Percentiles rank a stretch among this genome's conserved stretches.
Evolutionary conservation across 805 yeast species (phyloP).

Genomic region (Wickerhamiella sergipiensis): DNA sequence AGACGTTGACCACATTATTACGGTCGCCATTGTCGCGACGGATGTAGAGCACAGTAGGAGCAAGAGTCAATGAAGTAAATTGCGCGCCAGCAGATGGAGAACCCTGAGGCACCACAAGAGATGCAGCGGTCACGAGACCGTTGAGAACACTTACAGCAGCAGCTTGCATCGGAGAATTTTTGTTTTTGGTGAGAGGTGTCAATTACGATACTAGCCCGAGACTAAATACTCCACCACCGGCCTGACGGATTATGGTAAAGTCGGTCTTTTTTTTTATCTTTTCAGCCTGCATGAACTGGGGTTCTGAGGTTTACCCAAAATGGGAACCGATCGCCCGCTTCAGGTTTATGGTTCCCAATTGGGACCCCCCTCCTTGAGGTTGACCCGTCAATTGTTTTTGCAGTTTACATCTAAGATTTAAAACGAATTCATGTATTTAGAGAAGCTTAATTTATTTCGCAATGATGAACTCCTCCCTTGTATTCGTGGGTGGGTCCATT

Average conservation of each 20-base stretch:
- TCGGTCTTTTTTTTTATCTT: too few relatives aligned
- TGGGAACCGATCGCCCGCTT: neutral
- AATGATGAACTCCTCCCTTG: too few relatives aligned
- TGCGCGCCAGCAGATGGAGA: neutral
- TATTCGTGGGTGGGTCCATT: too few relatives aligned
- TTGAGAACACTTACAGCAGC: neutral
- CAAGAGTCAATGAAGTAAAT: neutral
- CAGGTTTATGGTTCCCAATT: neutral
- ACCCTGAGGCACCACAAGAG: neutral
- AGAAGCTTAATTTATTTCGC: too few relatives aligned
- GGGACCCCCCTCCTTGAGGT: too few relatives aligned
- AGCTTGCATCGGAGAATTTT: neutral
- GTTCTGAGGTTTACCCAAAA: neutral
- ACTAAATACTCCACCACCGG: neutral
- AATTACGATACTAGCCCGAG: neutral
- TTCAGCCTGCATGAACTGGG: neutral
- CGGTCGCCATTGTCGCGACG: constrained; percentile 38
- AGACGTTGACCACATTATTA: constrained; percentile 36
- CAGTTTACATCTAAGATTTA: too few relatives aligned
- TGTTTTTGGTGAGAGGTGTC: neutral
- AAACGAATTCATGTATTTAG: too few relatives aligned
- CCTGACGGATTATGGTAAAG: neutral
- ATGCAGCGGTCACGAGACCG: neutral
- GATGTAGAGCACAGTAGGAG: constrained; percentile 30
- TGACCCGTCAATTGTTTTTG: too few relatives aligned